A percentile compares a stretch with the other conserved stretches of the same genome.
Evolutionary conservation across 305 asterid genomes (phyloP).

Genomic region (Plantago coronopus): DNA sequence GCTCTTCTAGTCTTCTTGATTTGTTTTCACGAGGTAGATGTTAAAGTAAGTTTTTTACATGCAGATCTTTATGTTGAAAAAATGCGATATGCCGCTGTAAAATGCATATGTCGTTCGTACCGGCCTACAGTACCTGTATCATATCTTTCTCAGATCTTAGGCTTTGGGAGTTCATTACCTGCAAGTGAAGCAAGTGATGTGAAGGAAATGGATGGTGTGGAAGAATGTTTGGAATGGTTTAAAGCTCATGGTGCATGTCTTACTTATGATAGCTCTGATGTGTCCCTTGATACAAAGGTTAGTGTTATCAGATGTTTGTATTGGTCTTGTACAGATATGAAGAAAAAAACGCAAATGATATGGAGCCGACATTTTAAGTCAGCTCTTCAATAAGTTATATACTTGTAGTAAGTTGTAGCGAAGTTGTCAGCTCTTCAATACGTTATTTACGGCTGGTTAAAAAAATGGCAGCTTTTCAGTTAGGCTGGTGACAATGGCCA

Average conservation of each 20-base stretch:
- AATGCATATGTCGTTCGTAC: conserved; percentile 83
- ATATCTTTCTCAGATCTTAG: conserved; percentile 71
- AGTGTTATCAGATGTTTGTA: neutral
- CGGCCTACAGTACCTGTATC: conserved; percentile 92
- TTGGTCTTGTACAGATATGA: conserved; percentile 5
- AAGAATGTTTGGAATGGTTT: conserved; percentile 93
- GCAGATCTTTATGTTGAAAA: conserved; percentile 95
- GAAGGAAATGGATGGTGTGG: conserved; percentile 61
- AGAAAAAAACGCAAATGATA: neutral
- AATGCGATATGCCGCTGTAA: conserved; percentile 94
- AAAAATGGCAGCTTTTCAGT: no score
- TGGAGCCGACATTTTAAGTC: neutral
- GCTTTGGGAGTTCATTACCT: conserved; percentile 52
- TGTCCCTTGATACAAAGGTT: conserved; percentile 83
- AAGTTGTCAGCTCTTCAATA: no score
- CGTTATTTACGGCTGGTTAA: no score
- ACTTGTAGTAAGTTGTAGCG: neutral
- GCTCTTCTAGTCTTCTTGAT: conserved; percentile 9
- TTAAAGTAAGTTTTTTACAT: conserved; percentile 16
- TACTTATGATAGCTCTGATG: conserved; percentile 53
- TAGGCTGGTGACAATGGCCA: no score
- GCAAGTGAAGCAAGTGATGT: conserved; percentile 47
- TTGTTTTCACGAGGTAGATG: conserved; percentile 1
- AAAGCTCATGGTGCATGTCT: conserved; percentile 94
- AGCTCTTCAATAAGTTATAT: neutral